Evolutionary conservation across 768 basidiomycete species (phyloP), one percentile per base, ranked within the genome.

Genomic region (Psilocybe azurescens): DNA sequence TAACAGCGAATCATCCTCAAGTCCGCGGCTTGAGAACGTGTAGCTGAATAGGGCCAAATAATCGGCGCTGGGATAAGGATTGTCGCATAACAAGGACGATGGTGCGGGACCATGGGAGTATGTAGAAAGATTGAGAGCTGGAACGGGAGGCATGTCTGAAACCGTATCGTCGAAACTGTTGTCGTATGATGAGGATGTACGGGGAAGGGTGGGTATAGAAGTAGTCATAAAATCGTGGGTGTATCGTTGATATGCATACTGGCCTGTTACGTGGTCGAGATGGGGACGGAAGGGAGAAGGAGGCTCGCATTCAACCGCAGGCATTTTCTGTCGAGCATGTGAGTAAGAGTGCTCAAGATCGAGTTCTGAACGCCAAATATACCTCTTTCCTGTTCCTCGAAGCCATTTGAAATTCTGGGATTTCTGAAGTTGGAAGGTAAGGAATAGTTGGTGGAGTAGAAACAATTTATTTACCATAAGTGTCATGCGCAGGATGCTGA

Each of bases 381-480:
- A 56, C 29, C 46, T 46, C 52, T 51, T 29, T 3, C n/a, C 39
- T 44, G 14, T 5, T 44, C 41, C 33, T 28, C 4, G 62, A 63
- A 3, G 62, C 59, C 53, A 72, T 32, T 41, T 72, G 63, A 28
- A 74, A 62, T 30, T 50, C 47, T 33, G 72, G 72, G 30, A 72
- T 73, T 14, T 69, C 65, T 2, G 59, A 58, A n/a, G 65, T 70
- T 14, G 73, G 67, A 6, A 71, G 62, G 46, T 67, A 70, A 5
- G 13, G 2, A 41, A 36, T 13, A 38, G 39, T 20, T n/a, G 39
- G 30, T 20, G 38, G 39, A 5, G 44, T 55, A n/a, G 33, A 16
- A 53, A 38, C 29, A 7, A 38, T 53, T 16, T 14, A 24, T 24
- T 24, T 24, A 24, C 5, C 4, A 16, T 7, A n/a, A 14, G 8